A percentile compares a stretch with the other conserved stretches of the same genome.
phyloP scores from a whole-genome alignment of 352 stramenopile species.

The Globisporangium nagaii region DNA sequence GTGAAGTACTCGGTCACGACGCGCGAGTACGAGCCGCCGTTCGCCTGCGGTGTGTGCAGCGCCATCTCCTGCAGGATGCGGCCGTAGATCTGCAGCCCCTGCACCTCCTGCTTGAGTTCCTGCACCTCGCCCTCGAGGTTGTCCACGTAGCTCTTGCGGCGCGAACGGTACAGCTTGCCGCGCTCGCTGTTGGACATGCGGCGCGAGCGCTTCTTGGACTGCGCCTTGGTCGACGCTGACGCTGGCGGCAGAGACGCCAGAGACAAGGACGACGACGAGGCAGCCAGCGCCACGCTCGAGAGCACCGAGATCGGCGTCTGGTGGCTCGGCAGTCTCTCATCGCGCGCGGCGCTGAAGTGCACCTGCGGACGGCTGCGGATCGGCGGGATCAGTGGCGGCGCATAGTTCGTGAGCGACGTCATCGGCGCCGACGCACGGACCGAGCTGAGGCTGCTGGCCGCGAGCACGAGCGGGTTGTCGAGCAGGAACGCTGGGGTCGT shows the following conservation, averaged over 20 bases:
- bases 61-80: slow-evolving; percentile 14
- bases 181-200: slow-evolving; percentile 32
- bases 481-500: slow-evolving; percentile 1
- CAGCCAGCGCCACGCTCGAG: background rate
- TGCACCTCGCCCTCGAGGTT: slow-evolving; percentile 17
- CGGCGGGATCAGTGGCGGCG: background rate
- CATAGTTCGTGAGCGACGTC: background rate
- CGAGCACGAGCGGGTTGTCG: slow-evolving; percentile 1
- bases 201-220: slow-evolving; percentile 3
- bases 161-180: slow-evolving; percentile 26
- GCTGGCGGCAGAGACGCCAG: background rate
- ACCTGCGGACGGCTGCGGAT: background rate
- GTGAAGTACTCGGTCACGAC: slow-evolving; percentile 11
- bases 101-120: slow-evolving; percentile 18
- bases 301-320: slow-evolving; percentile 5
- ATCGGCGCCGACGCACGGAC: too few relatives aligned
- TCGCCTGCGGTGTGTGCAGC: slow-evolving; percentile 1
- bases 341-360: background rate
- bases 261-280: background rate
- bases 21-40: slow-evolving; percentile 5
- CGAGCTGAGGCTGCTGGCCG: background rate
- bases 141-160: slow-evolving; percentile 28
- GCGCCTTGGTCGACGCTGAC: background rate
- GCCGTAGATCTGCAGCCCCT: slow-evolving; percentile 16
- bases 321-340: background rate